Evolutionary conservation across 2,329 filamentous ascomycete genomes (phyloP), one percentile per base, ranked within the genome.

Genomic region (Ascochyta koolunga): DNA sequence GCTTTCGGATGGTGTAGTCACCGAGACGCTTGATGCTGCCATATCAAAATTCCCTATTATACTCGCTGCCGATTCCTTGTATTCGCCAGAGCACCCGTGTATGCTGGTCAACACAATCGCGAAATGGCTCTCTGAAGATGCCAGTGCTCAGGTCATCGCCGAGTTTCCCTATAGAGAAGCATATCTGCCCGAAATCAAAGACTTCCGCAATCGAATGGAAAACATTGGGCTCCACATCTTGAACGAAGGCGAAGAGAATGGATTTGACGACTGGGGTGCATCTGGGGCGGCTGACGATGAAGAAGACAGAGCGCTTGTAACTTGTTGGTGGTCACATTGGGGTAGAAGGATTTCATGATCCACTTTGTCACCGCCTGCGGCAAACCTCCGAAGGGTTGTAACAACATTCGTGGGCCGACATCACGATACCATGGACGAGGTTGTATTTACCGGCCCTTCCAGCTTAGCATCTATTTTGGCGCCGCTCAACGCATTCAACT

Each of bases 11-110:
- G 52, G 39, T 13, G 22, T 45, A 13, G 18, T 40, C 15, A 41
- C 41, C 15, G 44, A 46, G 9, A 54, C 56, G 9, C 52, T 53
- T 27, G 42, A 53, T 24, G n/a, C 50, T n/a, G 44, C 65, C 21
- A 52, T 54, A 7, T 46, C 41, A 6, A 71, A 64, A 15, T 81
- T 80, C 59, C 69, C 73, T 11, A 78, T 96, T 49, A 86, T 98
- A 37, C 81, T 99, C 2, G 91, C 86, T 2, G 91, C 93, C 2
- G 95, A 99, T 73, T 85, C 91, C 0, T 79, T 99, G 18, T 98
- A 98, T 75, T 91, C 93, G 39, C 83, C 92, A 42, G 83, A 89
- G 4, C 95, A 98, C 68, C 91, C 93, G 0, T 76, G 73, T 3
- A 84, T 95, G 66, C 82, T 98, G 19, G 86, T 87, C 0, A 80